These are phyloP conservation scores for Cetraspora pellucida DNA, from an alignment of 192 early-diverging fungal genomes.

Conservation along the genomic window DNA sequence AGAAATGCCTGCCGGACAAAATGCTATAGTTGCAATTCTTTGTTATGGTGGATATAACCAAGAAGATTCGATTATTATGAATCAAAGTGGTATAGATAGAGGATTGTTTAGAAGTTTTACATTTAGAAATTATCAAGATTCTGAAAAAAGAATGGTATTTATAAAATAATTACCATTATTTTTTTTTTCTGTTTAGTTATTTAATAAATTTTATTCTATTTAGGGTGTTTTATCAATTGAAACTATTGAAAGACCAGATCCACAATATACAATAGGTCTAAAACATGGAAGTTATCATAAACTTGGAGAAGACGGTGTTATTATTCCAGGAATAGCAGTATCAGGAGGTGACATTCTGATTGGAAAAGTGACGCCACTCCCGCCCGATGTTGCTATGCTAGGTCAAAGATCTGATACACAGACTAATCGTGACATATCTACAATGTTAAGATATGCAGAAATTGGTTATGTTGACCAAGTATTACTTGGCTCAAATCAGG, in stretches of 20 bases:
- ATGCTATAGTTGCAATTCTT: conserved; percentile 95
- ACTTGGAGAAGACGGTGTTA: conserved; percentile 93
- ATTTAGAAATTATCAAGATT: conserved; percentile 94
- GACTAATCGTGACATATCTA: conserved; percentile 94
- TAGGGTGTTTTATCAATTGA: conserved; percentile 71
- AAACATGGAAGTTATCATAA: conserved; percentile 95
- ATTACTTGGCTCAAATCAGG: conserved; percentile 90
- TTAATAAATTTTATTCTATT: background rate
- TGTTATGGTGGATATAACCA: conserved; percentile 99
- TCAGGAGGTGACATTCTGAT: conserved; percentile 98
- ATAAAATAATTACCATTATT: background rate
- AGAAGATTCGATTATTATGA: conserved; percentile 99
- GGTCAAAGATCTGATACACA: conserved; percentile 88
- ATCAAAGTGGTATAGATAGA: conserved; percentile 96
- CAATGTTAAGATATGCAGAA: conserved; percentile 88
- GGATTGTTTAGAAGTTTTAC: conserved; percentile 96
- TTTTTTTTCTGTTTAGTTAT: background rate
- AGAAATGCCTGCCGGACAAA: conserved; percentile 97
- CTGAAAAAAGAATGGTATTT: conserved; percentile 80
- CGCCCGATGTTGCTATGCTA: conserved; percentile 82
- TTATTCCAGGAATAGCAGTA: conserved; percentile 91
- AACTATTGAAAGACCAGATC: conserved; percentile 90
- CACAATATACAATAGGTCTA: conserved; percentile 84
- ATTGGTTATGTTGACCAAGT: conserved; percentile 96
- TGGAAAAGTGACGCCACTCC: conserved; percentile 93